Percentiles rank a stretch among this genome's conserved stretches.
phyloP scores from a whole-genome alignment of 2,329 filamentous ascomycete species.

The Tolypocladium tropicale region DNA sequence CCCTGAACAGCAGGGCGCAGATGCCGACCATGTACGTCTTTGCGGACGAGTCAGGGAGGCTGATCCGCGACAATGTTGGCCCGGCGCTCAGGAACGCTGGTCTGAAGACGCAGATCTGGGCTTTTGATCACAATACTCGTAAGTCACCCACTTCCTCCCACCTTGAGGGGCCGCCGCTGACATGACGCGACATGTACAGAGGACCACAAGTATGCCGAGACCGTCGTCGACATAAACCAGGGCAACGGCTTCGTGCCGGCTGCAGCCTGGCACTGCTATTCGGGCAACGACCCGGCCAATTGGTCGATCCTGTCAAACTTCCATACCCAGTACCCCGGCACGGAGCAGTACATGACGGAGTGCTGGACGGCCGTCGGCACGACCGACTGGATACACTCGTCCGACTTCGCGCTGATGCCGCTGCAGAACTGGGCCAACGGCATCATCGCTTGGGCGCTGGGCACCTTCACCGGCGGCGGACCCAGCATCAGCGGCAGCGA shows the following conservation, averaged over 20 bases:
- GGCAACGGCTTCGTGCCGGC: slow-evolving; percentile 17
- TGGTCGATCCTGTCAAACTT: slow-evolving; percentile 28
- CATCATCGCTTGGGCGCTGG: slow-evolving; percentile 33
- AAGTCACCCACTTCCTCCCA: neutral
- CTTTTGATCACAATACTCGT: slow-evolving; percentile 28
- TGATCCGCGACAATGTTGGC: slow-evolving; percentile 27
- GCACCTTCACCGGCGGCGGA: slow-evolving; percentile 30
- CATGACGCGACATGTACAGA: neutral
- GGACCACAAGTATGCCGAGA: slow-evolving; percentile 28
- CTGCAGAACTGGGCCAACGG: slow-evolving; percentile 37
- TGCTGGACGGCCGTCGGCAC: slow-evolving; percentile 33
- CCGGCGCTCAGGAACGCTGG: slow-evolving; percentile 27
- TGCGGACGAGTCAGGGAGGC: slow-evolving; percentile 23
- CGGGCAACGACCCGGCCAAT: slow-evolving; percentile 15
- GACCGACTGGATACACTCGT: slow-evolving; percentile 28
- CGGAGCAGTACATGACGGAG: slow-evolving; percentile 37
- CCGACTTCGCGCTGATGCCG: slow-evolving; percentile 35
- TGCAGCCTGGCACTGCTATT: slow-evolving; percentile 33
- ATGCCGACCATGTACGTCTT: slow-evolving; percentile 29
- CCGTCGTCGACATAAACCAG: slow-evolving; percentile 21
- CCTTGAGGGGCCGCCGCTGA: neutral
- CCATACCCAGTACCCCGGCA: slow-evolving; percentile 26
- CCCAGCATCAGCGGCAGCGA: slow-evolving; percentile 29
- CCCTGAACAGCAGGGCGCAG: slow-evolving; percentile 25
- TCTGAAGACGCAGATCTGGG: slow-evolving; percentile 34